Conservation (phyloP, 106 monocot species). For the Platanthera guangdongensis region DNA sequence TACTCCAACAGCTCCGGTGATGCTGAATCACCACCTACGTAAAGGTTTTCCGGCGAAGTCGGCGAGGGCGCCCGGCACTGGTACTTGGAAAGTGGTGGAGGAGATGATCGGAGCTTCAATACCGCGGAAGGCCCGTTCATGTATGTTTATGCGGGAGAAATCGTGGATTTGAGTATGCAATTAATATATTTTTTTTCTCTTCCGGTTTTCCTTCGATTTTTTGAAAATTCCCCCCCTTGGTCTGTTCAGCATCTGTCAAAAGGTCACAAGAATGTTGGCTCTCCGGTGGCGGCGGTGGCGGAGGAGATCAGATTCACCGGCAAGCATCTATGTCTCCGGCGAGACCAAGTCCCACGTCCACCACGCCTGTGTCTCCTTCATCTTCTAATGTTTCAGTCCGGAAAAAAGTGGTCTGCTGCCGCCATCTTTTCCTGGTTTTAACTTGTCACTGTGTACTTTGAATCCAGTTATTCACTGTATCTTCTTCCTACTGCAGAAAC, state of each 20-base stretch:
- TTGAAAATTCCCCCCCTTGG: constrained; percentile 11
- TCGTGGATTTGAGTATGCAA: neutral
- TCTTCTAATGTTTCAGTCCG: constrained; percentile 53
- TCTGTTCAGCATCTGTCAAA: constrained; percentile 63
- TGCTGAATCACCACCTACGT: constrained; percentile 29
- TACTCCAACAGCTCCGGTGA: constrained; percentile 11
- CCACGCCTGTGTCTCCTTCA: constrained; percentile 59
- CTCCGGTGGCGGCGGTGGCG: constrained; percentile 40
- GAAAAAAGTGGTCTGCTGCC: constrained; percentile 51
- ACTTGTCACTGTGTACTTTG: constrained; percentile 3
- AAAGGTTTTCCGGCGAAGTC: constrained; percentile 37
- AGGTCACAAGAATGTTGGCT: constrained; percentile 72
- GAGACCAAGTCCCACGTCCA: constrained; percentile 36
- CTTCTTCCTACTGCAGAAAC: constrained; percentile 34
- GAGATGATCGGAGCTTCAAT: constrained; percentile 88
- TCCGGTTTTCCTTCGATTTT: constrained; percentile 5
- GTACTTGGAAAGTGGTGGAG: constrained; percentile 55
- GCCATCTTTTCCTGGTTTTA: neutral
- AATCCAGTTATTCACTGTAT: neutral
- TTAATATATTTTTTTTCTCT: neutral
- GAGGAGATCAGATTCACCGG: constrained; percentile 41
- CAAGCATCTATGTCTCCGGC: constrained; percentile 65
- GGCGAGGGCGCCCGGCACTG: constrained; percentile 27
- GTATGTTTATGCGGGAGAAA: constrained; percentile 21
- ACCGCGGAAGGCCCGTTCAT: constrained; percentile 83